These are phyloP conservation scores for Perkinsus chesapeaki DNA, from an alignment of 169 alveolate genomes.

Conservation along the genomic window DNA sequence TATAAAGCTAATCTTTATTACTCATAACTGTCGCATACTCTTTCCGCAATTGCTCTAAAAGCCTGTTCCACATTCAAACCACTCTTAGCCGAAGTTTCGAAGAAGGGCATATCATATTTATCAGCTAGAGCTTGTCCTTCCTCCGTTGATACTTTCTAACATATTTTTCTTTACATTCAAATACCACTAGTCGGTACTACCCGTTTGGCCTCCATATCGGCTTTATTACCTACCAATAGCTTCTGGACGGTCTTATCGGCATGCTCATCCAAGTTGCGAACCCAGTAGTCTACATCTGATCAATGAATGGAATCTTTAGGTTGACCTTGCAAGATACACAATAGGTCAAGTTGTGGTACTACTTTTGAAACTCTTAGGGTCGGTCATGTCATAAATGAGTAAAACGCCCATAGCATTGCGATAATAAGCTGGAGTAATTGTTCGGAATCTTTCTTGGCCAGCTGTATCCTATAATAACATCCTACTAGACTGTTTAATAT, in stretches of 20 bases:
- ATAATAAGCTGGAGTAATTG: conserved; percentile 85
- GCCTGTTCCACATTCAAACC: conserved; percentile 45
- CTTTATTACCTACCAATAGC: conserved; percentile 81
- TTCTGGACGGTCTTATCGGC: conserved; percentile 73
- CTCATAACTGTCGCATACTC: conserved; percentile 22
- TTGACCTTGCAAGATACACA: not conserved
- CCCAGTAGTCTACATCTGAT: conserved; percentile 79
- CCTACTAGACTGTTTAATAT: not conserved
- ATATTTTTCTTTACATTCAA: not conserved
- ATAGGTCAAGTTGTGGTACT: conserved; percentile 10
- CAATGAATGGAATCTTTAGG: conserved; percentile 10
- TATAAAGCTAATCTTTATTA: too few relatives aligned
- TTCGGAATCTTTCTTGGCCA: conserved; percentile 85
- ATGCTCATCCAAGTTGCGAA: conserved; percentile 78
- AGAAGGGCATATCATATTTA: conserved; percentile 31
- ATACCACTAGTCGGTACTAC: not conserved
- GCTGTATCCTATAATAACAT: conserved; percentile 87
- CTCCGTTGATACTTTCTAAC: conserved; percentile 21
- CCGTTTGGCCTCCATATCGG: conserved; percentile 56
- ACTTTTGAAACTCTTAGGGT: conserved; percentile 30
- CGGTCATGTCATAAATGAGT: conserved; percentile 78
- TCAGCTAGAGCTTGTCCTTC: conserved; percentile 37
- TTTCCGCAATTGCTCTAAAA: conserved; percentile 41
- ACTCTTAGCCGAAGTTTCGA: conserved; percentile 50
- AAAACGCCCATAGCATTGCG: conserved; percentile 88